Evolutionary conservation across 192 early-diverging fungal species (phyloP).

Genomic region (Spizellomyces punctatus): DNA sequence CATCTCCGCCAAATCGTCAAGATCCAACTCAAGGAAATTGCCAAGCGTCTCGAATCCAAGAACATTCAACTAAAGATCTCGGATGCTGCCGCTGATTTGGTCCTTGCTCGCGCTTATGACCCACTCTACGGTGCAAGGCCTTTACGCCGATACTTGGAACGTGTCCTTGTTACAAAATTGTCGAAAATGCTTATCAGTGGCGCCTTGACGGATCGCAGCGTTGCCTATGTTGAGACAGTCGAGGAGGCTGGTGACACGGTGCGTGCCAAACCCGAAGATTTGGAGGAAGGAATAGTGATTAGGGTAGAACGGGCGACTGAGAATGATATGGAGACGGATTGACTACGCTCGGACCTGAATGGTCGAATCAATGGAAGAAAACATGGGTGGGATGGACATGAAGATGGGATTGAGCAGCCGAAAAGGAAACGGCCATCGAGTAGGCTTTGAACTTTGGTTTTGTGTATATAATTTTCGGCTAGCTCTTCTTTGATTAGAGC

Average conservation of each 20-base stretch:
- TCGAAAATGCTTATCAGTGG: constrained; percentile 71
- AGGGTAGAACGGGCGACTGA: background rate
- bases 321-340: constrained; percentile 15
- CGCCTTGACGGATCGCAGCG: constrained; percentile 55
- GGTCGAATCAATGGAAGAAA: no score
- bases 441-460: no score
- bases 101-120: constrained; percentile 83
- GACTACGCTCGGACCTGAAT: constrained; percentile 11
- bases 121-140: constrained; percentile 95
- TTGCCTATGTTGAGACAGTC: constrained; percentile 29
- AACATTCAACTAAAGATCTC: constrained; percentile 74
- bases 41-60: constrained; percentile 70
- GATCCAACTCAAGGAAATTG: constrained; percentile 69
- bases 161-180: constrained; percentile 80
- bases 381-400: no score
- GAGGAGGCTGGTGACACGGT: background rate
- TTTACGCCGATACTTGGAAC: constrained; percentile 85
- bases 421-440: no score
- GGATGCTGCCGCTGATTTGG: constrained; percentile 70
- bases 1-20: constrained; percentile 72
- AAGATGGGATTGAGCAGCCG: no score
- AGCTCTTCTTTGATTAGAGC: no score
- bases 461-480: no score
- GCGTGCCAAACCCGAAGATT: background rate
- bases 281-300: constrained; percentile 18